Percentiles rank a stretch among this genome's conserved stretches.
Conservation (phyloP, 164 flowering plant species). For the Platanus orientalis region DNA sequence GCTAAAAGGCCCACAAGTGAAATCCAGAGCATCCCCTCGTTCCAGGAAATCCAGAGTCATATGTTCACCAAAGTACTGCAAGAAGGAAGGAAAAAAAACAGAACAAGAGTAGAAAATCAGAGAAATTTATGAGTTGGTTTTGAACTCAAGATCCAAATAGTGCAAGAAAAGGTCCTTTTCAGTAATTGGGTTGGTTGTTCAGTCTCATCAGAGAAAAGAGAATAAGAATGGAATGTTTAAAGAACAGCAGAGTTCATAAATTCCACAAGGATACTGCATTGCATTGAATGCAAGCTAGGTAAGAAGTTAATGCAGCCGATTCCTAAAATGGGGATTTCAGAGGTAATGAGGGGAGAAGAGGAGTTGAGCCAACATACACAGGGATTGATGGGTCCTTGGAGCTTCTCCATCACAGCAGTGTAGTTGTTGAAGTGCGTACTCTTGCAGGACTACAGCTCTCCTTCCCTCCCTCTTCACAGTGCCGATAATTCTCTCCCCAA, state of each 20-base stretch:
- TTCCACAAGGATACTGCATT: too few species aligned
- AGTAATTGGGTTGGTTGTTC: constrained; percentile 1
- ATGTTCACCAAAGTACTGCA: constrained; percentile 43
- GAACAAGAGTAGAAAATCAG: not conserved
- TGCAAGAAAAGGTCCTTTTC: not conserved
- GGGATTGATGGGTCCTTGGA: constrained; percentile 51
- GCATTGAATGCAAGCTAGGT: constrained; percentile 18
- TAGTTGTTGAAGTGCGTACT: constrained; percentile 10
- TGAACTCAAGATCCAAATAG: not conserved
- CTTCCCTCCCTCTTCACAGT: not conserved
- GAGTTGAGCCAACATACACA: constrained; percentile 34
- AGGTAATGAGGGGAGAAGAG: not conserved
- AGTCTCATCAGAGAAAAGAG: constrained; percentile 5
- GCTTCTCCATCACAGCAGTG: constrained; percentile 45
- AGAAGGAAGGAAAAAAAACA: constrained; percentile 3
- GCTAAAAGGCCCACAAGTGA: constrained; percentile 16
- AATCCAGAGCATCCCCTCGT: constrained; percentile 18
- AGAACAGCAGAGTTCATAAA: not conserved
- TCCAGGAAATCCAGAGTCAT: constrained; percentile 27
- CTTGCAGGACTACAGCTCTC: not conserved
- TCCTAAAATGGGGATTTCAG: constrained; percentile 10
- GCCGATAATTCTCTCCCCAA: constrained; percentile 6
- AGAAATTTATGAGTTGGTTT: not conserved
- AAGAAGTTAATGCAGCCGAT: constrained; percentile 13
- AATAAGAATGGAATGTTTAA: not conserved